Evolutionary conservation across 1,284 basidiomycete genomes (phyloP).

Genomic region (Moesziomyces antarcticus): DNA sequence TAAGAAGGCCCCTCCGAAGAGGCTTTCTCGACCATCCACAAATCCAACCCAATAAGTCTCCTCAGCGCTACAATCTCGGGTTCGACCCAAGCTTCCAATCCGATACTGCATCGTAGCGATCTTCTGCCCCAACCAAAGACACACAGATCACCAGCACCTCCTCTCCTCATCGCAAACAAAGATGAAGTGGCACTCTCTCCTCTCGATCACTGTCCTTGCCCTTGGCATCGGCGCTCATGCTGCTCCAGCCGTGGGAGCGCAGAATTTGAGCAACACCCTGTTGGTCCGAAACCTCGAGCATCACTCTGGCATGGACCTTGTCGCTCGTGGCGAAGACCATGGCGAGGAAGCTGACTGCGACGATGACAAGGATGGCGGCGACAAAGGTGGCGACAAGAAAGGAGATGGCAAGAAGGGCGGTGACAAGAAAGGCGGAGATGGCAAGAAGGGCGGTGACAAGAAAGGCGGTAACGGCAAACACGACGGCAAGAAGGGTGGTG

Average conservation of each 20-base stretch:
- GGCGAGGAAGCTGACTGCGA: neutral
- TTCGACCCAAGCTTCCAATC: too few relatives aligned
- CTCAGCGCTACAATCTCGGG: too few relatives aligned
- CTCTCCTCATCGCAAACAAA: neutral
- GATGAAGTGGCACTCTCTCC: constrained; percentile 37
- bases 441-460: constrained; percentile 11
- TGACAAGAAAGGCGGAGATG: constrained; percentile 2
- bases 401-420: constrained; percentile 9
- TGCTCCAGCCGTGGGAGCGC: constrained; percentile 15
- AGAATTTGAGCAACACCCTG: constrained; percentile 10
- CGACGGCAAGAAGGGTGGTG: constrained; percentile 9
- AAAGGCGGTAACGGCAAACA: constrained; percentile 2
- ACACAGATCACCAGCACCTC: too few relatives aligned
- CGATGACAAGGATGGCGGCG: constrained; percentile 4
- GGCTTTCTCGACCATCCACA: too few relatives aligned
- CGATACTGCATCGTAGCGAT: too few relatives aligned
- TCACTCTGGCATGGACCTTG: constrained; percentile 1
- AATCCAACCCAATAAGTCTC: too few relatives aligned
- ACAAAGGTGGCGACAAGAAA: neutral
- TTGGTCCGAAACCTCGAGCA: constrained; percentile 6
- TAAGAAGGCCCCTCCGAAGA: too few relatives aligned
- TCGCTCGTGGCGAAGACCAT: constrained; percentile 13
- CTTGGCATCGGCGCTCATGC: constrained; percentile 30
- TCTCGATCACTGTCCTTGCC: constrained; percentile 33
- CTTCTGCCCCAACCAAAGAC: too few relatives aligned